These are phyloP conservation scores for Ophryocystis elektroscirrha DNA, from an alignment of 169 alveolate genomes.

Conservation along the genomic window DNA sequence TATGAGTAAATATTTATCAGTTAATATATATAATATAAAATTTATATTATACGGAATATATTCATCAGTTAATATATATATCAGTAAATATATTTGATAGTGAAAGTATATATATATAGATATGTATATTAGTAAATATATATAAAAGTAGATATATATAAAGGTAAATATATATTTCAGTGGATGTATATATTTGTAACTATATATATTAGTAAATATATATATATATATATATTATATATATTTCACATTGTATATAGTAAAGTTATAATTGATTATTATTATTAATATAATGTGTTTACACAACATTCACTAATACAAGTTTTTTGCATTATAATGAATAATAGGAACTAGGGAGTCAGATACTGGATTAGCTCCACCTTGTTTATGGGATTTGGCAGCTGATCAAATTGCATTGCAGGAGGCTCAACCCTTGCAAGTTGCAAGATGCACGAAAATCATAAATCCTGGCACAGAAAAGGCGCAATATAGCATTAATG, in stretches of 20 bases:
- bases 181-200: neutral
- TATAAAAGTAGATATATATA: neutral
- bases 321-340: neutral
- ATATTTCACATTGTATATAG: slow-evolving; percentile 21
- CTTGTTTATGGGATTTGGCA: slow-evolving; percentile 89
- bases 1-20: neutral
- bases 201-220: neutral
- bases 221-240: neutral
- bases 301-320: neutral
- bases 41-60: too few species aligned
- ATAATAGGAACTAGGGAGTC: slow-evolving; percentile 87
- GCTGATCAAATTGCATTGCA: slow-evolving; percentile 81
- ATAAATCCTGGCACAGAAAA: slow-evolving; percentile 86
- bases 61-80: too few species aligned
- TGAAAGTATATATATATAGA: neutral
- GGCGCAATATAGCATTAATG: slow-evolving; percentile 50
- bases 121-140: neutral
- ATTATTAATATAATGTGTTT: slow-evolving; percentile 43
- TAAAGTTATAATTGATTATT: slow-evolving; percentile 36
- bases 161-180: neutral
- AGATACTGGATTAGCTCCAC: slow-evolving; percentile 94
- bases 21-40: neutral
- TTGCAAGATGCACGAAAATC: slow-evolving; percentile 92
- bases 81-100: neutral
- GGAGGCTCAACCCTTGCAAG: slow-evolving; percentile 85